These are phyloP conservation scores for Jacaranda mimosifolia DNA, from an alignment of 257 asterid species.

Conservation along the genomic window DNA sequence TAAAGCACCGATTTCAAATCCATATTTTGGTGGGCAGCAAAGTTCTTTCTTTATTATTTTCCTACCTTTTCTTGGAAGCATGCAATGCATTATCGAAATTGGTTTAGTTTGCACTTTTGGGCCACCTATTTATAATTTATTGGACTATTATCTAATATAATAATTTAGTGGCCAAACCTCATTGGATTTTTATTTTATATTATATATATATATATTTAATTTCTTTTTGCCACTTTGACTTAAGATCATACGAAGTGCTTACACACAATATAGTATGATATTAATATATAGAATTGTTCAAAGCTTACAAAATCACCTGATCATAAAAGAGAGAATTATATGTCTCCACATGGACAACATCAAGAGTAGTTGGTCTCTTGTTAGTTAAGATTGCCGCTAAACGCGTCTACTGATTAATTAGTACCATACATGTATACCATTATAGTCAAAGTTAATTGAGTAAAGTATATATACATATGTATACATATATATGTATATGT, in stretches of 20 bases:
- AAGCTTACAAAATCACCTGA: not conserved
- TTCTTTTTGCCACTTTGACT: no score
- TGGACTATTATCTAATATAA: not conserved
- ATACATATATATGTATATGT: no score
- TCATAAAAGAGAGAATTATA: not conserved
- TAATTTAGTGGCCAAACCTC: not conserved
- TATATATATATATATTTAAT: no score
- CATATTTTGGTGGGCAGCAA: no score
- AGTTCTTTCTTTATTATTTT: no score
- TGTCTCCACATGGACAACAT: constrained; percentile 14
- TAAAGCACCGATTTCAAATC: not conserved
- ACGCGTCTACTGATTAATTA: not conserved
- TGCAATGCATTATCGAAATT: not conserved
- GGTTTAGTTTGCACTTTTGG: constrained; percentile 15
- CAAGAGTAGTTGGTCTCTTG: not conserved
- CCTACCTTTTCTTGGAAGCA: no score
- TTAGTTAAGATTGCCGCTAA: no score
- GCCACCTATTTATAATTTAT: not conserved
- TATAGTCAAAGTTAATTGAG: not conserved
- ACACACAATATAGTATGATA: no score
- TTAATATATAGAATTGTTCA: no score
- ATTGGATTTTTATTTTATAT: not conserved
- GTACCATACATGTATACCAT: not conserved
- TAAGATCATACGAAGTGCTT: no score
- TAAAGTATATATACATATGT: not conserved